Percentiles rank a stretch among this genome's conserved stretches.
Evolutionary conservation across 1,139 yeast genomes (phyloP).

Genomic region (Kluyveromyces marxianus): DNA sequence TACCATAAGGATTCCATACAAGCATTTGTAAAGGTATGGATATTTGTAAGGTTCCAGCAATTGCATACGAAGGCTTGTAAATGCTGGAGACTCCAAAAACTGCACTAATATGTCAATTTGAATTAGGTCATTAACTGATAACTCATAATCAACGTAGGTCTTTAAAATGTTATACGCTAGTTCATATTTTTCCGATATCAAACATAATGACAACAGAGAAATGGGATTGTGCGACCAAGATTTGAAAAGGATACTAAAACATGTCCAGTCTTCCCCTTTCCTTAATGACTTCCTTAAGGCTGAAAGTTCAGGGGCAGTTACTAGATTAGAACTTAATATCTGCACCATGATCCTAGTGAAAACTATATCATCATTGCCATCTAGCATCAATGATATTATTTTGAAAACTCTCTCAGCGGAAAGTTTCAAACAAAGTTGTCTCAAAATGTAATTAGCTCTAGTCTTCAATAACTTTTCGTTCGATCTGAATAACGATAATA

Average conservation of each 20-base stretch:
- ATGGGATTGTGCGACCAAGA: slow-evolving; percentile 94
- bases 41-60: slow-evolving; percentile 77
- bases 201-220: slow-evolving; percentile 77
- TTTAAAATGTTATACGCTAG: slow-evolving; percentile 77
- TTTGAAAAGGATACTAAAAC: slow-evolving; percentile 72
- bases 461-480: slow-evolving; percentile 56
- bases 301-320: slow-evolving; percentile 80
- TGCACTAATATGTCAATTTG: slow-evolving; percentile 80
- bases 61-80: slow-evolving; percentile 79
- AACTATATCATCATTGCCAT: slow-evolving; percentile 53
- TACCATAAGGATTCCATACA: slow-evolving; percentile 89
- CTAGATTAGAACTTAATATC: slow-evolving; percentile 74
- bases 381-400: slow-evolving; percentile 70
- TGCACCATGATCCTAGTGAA: slow-evolving; percentile 81
- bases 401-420: slow-evolving; percentile 79
- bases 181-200: slow-evolving; percentile 84
- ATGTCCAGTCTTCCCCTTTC: slow-evolving; percentile 53
- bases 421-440: slow-evolving; percentile 75
- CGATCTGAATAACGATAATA: slow-evolving; percentile 60
- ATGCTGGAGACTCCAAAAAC: slow-evolving; percentile 79
- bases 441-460: slow-evolving; percentile 76
- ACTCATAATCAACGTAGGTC: slow-evolving; percentile 63
- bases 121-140: slow-evolving; percentile 56
- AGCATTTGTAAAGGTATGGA: slow-evolving; percentile 77
- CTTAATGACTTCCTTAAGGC: slow-evolving; percentile 63